Evolutionary conservation across 441 rosid genomes (phyloP).

Genomic region (Bruguiera hainesii): DNA sequence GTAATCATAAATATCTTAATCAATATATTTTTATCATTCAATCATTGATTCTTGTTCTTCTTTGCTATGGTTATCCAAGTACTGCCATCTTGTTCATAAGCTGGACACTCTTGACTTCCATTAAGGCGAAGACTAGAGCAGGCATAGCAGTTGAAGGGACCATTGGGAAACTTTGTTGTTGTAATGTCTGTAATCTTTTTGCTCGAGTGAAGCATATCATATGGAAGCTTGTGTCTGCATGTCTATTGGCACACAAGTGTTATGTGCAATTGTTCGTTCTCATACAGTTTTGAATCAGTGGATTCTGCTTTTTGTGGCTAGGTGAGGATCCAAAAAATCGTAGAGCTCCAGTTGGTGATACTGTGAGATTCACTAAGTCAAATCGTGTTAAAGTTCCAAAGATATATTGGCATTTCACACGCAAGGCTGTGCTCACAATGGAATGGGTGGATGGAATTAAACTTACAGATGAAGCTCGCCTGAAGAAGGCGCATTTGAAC

Average conservation of each 20-base stretch:
- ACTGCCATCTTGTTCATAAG: background rate
- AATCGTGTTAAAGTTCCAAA: slow-evolving; percentile 82
- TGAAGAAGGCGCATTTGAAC: slow-evolving; percentile 62
- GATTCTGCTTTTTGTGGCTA: slow-evolving; percentile 25
- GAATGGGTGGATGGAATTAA: slow-evolving; percentile 99
- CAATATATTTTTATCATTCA: too few relatives aligned
- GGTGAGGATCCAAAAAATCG: slow-evolving; percentile 38
- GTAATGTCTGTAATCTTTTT: too few relatives aligned
- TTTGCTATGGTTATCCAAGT: background rate
- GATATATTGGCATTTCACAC: slow-evolving; percentile 82
- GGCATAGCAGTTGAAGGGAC: too few relatives aligned
- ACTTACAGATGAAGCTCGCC: slow-evolving; percentile 71
- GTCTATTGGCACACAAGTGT: too few relatives aligned
- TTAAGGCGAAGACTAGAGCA: background rate
- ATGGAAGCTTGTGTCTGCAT: too few relatives aligned
- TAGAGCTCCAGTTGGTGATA: slow-evolving; percentile 30
- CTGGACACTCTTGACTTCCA: background rate
- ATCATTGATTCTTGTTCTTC: background rate
- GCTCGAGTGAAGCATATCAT: too few relatives aligned
- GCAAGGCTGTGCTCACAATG: slow-evolving; percentile 92
- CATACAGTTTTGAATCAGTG: slow-evolving; percentile 9
- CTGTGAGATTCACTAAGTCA: slow-evolving; percentile 32
- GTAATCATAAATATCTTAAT: too few relatives aligned
- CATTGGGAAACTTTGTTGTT: too few relatives aligned
- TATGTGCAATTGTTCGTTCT: background rate